Percentiles rank a stretch among this genome's conserved stretches.
Evolutionary conservation across 2,329 filamentous ascomycete genomes (phyloP).

Genomic region (Diaporthe sp.): DNA sequence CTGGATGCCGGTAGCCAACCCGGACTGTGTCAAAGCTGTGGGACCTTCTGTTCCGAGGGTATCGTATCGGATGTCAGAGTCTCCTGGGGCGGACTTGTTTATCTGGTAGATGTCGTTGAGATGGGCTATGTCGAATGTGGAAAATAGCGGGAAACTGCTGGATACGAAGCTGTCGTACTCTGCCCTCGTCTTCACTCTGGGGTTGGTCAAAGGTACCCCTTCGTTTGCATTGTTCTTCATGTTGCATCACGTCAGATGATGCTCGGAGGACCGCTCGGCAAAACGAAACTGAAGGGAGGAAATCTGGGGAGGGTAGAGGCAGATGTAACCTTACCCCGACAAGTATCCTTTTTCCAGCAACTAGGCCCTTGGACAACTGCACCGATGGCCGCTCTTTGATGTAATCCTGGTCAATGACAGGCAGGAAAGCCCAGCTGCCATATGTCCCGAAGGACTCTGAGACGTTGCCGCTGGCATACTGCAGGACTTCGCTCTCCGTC

Average conservation of each 20-base stretch:
- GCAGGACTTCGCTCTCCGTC: slow-evolving; percentile 45
- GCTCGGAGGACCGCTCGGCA: neutral
- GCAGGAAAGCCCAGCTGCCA: slow-evolving; percentile 49
- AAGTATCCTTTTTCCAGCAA: slow-evolving; percentile 40
- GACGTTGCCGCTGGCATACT: slow-evolving; percentile 48
- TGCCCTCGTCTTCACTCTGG: slow-evolving; percentile 45
- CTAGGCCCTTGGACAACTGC: slow-evolving; percentile 38
- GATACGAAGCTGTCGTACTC: slow-evolving; percentile 48
- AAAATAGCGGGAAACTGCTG: slow-evolving; percentile 31
- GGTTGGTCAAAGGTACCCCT: slow-evolving; percentile 50
- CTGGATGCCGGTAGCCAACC: slow-evolving; percentile 61
- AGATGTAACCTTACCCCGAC: slow-evolving; percentile 4
- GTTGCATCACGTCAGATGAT: neutral
- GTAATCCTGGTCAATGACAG: slow-evolving; percentile 48
- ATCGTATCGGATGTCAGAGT: slow-evolving; percentile 48
- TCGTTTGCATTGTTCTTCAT: slow-evolving; percentile 52
- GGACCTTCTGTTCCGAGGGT: slow-evolving; percentile 53
- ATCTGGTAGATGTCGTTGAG: slow-evolving; percentile 42
- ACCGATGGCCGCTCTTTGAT: slow-evolving; percentile 44
- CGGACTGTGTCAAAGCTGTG: slow-evolving; percentile 61
- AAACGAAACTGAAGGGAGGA: neutral
- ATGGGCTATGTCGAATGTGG: neutral
- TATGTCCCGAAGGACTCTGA: slow-evolving; percentile 48
- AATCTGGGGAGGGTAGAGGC: too few species aligned
- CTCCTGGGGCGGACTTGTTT: slow-evolving; percentile 39